phyloP scores from a whole-genome alignment of 2,329 filamentous ascomycete species.

The Calonectria fujianensis region DNA sequence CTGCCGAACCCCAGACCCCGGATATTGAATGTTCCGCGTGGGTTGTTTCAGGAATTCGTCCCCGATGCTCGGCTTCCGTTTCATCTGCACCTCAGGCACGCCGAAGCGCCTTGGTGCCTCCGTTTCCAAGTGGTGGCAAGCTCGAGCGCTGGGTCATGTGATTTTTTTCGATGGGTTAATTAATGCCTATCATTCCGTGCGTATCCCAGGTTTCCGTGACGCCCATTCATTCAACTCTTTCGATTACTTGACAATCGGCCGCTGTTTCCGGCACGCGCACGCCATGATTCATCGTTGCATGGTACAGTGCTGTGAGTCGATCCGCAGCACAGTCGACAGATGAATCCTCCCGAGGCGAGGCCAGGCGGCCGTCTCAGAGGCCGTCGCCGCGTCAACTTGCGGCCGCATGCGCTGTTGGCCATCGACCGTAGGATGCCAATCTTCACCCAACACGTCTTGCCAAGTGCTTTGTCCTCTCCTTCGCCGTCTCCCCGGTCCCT shows the following conservation, averaged over 20 bases:
- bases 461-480: constrained; percentile 43
- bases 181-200: constrained; percentile 8
- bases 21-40: constrained; percentile 26
- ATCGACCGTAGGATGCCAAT: constrained; percentile 30
- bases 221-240: constrained; percentile 17
- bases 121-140: neutral
- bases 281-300: constrained; percentile 9
- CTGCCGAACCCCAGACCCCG: constrained; percentile 16
- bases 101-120: neutral
- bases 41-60: constrained; percentile 29
- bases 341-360: neutral
- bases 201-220: neutral
- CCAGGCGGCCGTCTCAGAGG: constrained; percentile 30
- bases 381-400: constrained; percentile 35
- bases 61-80: constrained; percentile 7
- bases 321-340: constrained; percentile 28
- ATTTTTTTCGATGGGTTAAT: neutral
- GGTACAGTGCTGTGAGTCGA: constrained; percentile 8
- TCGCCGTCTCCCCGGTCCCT: constrained; percentile 47
- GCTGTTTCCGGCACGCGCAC: constrained; percentile 3
- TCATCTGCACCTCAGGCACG: constrained; percentile 26
- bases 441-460: constrained; percentile 23
- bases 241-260: neutral
- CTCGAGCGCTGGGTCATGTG: constrained; percentile 25
- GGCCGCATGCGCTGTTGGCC: constrained; percentile 31